These are phyloP conservation scores for Ascomycota sp. DNA, from an alignment of 2,329 filamentous ascomycete genomes.

Conservation along the genomic window DNA sequence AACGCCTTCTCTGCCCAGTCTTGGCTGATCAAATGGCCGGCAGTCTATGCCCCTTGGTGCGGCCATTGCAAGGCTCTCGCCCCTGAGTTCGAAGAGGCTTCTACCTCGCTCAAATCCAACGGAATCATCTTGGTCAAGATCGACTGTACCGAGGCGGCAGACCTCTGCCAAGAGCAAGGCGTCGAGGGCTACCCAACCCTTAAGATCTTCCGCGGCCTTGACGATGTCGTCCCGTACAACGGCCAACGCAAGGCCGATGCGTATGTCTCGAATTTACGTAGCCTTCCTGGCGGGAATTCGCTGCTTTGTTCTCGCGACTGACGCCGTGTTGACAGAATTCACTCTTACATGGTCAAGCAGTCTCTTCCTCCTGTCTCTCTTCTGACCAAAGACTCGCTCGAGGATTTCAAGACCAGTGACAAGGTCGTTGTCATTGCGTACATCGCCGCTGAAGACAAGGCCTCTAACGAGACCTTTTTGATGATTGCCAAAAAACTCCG, in stretches of 20 bases:
- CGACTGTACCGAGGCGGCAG: slow-evolving; percentile 86
- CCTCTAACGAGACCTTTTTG: slow-evolving; percentile 69
- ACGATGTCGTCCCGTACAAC: slow-evolving; percentile 64
- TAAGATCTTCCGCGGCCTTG: slow-evolving; percentile 89
- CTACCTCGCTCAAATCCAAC: slow-evolving; percentile 71
- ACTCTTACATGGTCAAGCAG: slow-evolving; percentile 95
- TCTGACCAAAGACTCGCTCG: slow-evolving; percentile 61
- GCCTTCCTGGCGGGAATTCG: not conserved
- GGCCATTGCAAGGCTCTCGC: slow-evolving; percentile 98
- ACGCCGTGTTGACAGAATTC: slow-evolving; percentile 24
- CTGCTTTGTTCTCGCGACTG: slow-evolving; percentile 3
- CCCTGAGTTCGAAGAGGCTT: slow-evolving; percentile 75
- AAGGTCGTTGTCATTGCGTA: slow-evolving; percentile 90
- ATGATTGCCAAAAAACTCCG: slow-evolving; percentile 55
- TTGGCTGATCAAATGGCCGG: not conserved
- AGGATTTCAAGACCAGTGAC: slow-evolving; percentile 95
- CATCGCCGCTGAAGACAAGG: slow-evolving; percentile 61
- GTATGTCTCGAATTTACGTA: slow-evolving; percentile 20
- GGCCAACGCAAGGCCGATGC: slow-evolving; percentile 75
- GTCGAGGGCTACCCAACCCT: slow-evolving; percentile 97
- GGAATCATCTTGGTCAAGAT: slow-evolving; percentile 69
- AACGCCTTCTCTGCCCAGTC: not conserved
- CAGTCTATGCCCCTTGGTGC: slow-evolving; percentile 90
- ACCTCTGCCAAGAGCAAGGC: slow-evolving; percentile 74
- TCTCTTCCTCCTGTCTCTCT: slow-evolving; percentile 77